Percentiles rank a stretch among this genome's conserved stretches.
phyloP scores from a whole-genome alignment of 345 rosid species.

The Lenwebbia sp. region DNA sequence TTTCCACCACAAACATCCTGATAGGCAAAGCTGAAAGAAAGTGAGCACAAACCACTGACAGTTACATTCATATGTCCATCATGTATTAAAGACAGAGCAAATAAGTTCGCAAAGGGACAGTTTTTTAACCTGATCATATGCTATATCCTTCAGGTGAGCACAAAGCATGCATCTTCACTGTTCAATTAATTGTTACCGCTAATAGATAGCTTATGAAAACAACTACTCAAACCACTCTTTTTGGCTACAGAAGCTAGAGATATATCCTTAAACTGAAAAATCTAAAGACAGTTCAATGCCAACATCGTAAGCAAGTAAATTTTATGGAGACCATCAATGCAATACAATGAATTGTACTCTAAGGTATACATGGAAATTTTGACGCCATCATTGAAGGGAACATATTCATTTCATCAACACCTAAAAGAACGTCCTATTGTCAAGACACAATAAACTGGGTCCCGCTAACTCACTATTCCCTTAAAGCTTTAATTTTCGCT shows the following conservation, averaged over 20 bases:
- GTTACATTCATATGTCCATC: neutral
- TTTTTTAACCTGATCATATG: neutral
- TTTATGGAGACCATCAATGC: neutral
- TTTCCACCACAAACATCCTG: slow-evolving; percentile 78
- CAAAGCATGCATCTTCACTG: neutral
- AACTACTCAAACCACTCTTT: neutral
- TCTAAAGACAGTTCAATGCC: neutral
- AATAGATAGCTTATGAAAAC: neutral
- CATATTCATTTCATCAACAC: neutral
- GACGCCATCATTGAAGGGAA: neutral
- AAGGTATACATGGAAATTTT: neutral
- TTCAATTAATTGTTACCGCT: neutral
- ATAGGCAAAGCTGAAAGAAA: slow-evolving; percentile 5
- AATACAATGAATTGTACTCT: neutral
- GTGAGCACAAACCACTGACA: neutral
- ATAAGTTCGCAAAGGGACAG: neutral
- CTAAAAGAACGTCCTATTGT: neutral
- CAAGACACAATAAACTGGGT: neutral
- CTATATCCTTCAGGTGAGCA: neutral
- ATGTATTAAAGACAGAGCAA: neutral
- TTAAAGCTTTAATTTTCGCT: neutral
- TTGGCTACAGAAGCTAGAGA: neutral
- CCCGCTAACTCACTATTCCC: neutral
- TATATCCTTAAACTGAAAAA: neutral
- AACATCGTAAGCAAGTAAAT: neutral